Percentiles rank a stretch among this genome's conserved stretches.
Evolutionary conservation across 768 basidiomycete genomes (phyloP).

Genomic region (Collybia mongolica): DNA sequence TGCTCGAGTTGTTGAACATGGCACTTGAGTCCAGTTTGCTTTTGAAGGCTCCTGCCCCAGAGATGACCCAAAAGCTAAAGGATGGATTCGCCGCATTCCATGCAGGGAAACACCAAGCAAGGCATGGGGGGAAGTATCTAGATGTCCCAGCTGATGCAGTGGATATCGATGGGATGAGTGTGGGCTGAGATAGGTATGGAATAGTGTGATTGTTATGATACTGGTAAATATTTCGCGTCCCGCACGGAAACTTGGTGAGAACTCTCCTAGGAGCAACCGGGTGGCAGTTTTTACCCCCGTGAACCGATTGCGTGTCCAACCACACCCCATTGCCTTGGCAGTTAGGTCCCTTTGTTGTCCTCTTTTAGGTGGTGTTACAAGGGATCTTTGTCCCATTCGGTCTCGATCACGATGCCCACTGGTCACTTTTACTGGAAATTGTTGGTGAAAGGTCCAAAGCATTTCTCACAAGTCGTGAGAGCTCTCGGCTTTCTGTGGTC

Average conservation of each 20-base stretch:
- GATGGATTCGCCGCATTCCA: no score
- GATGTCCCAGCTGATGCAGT: background rate
- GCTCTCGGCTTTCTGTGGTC: slow-evolving; percentile 7
- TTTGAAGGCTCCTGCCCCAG: slow-evolving; percentile 11
- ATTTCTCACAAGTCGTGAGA: slow-evolving; percentile 20
- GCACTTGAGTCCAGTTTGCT: slow-evolving; percentile 59
- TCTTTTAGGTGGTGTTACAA: no score
- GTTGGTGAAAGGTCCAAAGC: slow-evolving; percentile 4
- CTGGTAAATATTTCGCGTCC: background rate
- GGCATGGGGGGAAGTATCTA: no score
- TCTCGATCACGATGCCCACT: background rate
- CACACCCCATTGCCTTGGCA: no score
- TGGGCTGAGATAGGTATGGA: background rate
- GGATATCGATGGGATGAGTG: background rate
- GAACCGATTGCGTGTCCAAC: no score
- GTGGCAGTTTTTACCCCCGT: no score
- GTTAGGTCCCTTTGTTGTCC: no score
- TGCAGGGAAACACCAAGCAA: no score
- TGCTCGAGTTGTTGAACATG: slow-evolving; percentile 78
- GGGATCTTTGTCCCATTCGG: no score
- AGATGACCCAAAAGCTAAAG: no score
- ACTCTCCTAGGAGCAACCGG: no score
- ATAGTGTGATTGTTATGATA: background rate
- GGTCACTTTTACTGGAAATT: background rate
- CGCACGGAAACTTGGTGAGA: no score